Percentiles rank a stretch among this genome's conserved stretches.
phyloP scores from a whole-genome alignment of 2,329 filamentous ascomycete genomes.

The Drechslerella dactyloides region DNA sequence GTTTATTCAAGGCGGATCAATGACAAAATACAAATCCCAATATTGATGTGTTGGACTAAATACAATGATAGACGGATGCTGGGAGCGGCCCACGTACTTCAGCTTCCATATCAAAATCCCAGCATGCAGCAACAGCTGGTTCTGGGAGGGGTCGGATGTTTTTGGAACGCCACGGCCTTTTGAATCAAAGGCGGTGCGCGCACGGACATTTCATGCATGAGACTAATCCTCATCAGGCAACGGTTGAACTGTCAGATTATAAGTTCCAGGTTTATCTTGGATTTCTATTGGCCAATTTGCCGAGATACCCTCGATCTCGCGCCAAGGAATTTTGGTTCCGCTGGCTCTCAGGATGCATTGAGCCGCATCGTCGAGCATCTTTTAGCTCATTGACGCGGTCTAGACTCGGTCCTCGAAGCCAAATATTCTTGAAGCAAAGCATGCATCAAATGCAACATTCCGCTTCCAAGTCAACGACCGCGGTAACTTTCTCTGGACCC shows the following conservation, averaged over 20 bases:
- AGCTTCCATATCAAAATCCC: background rate
- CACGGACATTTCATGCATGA: constrained; percentile 40
- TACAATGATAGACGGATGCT: too few relatives aligned
- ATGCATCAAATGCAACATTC: constrained; percentile 44
- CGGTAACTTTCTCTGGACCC: constrained; percentile 5
- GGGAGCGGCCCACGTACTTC: background rate
- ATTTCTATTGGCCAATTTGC: constrained; percentile 29
- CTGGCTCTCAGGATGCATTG: constrained; percentile 16
- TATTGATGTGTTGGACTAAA: background rate
- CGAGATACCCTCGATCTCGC: constrained; percentile 23
- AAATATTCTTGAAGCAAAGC: constrained; percentile 3
- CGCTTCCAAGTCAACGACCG: constrained; percentile 35
- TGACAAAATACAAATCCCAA: background rate
- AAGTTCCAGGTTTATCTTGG: constrained; percentile 26
- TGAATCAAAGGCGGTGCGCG: constrained; percentile 41
- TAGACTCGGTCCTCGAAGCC: constrained; percentile 25
- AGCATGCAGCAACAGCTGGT: background rate
- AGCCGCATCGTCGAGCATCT: constrained; percentile 38
- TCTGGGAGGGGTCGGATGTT: constrained; percentile 24
- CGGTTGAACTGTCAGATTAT: constrained; percentile 42
- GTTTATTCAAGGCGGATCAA: background rate
- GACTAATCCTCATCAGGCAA: constrained; percentile 37
- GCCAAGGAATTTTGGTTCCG: constrained; percentile 32
- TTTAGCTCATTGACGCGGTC: constrained; percentile 15
- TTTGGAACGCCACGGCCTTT: constrained; percentile 21